Evolutionary conservation across 768 basidiomycete genomes (phyloP), one percentile per base, ranked within the genome.

Genomic region (Hygrocybe punicea): DNA sequence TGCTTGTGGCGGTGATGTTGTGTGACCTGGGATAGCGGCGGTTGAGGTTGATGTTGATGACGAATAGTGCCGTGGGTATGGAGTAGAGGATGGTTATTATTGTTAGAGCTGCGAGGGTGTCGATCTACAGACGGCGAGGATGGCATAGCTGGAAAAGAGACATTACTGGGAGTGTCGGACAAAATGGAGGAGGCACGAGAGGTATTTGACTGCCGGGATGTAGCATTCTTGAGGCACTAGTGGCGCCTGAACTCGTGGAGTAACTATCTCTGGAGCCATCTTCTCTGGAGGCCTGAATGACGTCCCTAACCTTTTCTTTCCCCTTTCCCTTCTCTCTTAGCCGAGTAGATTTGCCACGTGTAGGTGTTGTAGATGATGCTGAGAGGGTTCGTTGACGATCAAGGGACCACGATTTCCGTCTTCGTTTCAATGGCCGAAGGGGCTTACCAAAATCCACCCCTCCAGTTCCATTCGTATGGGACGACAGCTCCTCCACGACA

Each of bases 171-270:
- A 11, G 65, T 65, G 48, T 60, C 69, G n/a, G 74, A 81, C 3
- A 63, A 73, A n/a, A 82, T 70, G n/a, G 84, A 84, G 5, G 82
- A 80, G 9, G 80, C 68, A 29, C 76, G 71, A 21, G 81, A 82
- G 17, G 74, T 70, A 16, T 50, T 45, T 55, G 55, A 36, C 66
- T 68, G 23, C 62, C 63, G 23, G 63, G 60, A 16, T 65, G 62
- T 8, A 79, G 69, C 51, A 77, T 60, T 44, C 68, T 69, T 40
- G 69, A 68, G 3, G 76, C 72, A 16, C 69, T 65, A 46, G 70
- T 77, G n/a, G 77, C 70, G 39, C 72, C 69, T 7, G 79, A 76
- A 34, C 69, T 72, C 39, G 63, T 67, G 13, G 76, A 75, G 7
- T 66, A 62, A 52, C 63, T 63, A 37, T 63, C 65, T 4, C 53